phyloP scores from a whole-genome alignment of 768 basidiomycete genomes.

The Lentinula sp. region DNA sequence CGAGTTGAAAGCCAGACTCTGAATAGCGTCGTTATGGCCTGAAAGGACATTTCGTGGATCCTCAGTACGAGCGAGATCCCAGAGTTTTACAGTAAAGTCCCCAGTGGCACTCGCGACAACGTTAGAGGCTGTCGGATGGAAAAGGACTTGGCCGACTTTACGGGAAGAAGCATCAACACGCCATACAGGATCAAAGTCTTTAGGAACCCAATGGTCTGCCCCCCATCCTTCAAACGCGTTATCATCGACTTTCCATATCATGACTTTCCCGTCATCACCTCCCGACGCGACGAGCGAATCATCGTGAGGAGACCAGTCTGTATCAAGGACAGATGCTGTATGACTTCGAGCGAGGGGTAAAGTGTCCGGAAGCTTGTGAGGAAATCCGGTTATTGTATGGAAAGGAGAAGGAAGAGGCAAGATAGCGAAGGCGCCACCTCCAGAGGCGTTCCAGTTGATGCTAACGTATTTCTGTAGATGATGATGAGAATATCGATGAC shows the following conservation, averaged over 20 bases:
- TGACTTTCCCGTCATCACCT: constrained; percentile 90
- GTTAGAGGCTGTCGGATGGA: constrained; percentile 86
- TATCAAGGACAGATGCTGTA: constrained; percentile 84
- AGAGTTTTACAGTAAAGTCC: constrained; percentile 85
- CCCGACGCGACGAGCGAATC: constrained; percentile 87
- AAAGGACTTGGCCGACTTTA: constrained; percentile 91
- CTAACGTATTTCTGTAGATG: constrained; percentile 68
- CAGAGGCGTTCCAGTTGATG: constrained; percentile 91
- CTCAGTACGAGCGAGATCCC: constrained; percentile 81
- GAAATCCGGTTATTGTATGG: constrained; percentile 45
- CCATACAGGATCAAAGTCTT: constrained; percentile 81
- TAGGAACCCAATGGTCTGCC: constrained; percentile 72
- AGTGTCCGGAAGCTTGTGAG: constrained; percentile 83
- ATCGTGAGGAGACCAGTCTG: constrained; percentile 94
- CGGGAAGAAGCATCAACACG: constrained; percentile 74
- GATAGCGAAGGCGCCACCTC: constrained; percentile 93
- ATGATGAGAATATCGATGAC: neutral
- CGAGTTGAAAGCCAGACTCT: constrained; percentile 75
- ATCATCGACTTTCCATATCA: constrained; percentile 81
- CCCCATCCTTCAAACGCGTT: constrained; percentile 79
- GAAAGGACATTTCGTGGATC: constrained; percentile 51
- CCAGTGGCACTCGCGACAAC: constrained; percentile 77
- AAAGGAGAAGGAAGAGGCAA: constrained; percentile 79
- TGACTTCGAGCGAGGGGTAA: constrained; percentile 88
- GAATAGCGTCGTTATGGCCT: constrained; percentile 86